Conservation (phyloP, 495 filamentous ascomycete genomes). For the Viridothelium virens region DNA sequence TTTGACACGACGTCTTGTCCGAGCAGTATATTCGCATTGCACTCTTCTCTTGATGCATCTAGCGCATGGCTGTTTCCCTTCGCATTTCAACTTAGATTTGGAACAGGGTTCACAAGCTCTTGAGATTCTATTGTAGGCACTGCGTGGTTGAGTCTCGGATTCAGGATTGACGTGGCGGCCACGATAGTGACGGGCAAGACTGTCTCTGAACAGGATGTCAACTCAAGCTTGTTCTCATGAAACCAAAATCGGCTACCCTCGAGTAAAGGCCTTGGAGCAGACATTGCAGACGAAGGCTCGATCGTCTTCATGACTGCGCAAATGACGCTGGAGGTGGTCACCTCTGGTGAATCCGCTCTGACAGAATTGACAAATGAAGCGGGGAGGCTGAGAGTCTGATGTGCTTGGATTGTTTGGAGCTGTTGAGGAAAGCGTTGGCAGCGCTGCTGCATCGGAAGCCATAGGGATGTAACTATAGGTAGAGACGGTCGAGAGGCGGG, state of each 20-base stretch:
- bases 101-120: constrained; percentile 8
- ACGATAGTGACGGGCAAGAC: constrained; percentile 1
- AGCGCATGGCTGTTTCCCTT: constrained; percentile 4
- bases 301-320: constrained; percentile 7
- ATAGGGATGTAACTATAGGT: neutral
- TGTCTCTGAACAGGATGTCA: neutral
- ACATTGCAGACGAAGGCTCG: constrained; percentile 1
- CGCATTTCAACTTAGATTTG: constrained; percentile 3
- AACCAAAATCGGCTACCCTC: neutral
- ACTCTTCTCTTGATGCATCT: constrained; percentile 4
- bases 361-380: constrained; percentile 6
- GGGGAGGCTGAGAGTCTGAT: neutral
- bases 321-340: constrained; percentile 2
- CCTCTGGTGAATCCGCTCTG: neutral
- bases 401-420: neutral
- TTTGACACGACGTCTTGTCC: constrained; percentile 5
- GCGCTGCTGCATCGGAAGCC: neutral
- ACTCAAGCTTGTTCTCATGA: neutral
- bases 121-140: constrained; percentile 5
- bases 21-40: constrained; percentile 1
- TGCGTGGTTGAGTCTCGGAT: neutral
- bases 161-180: constrained; percentile 3
- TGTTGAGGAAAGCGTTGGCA: neutral
- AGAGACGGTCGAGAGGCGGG: constrained; percentile 2
- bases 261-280: constrained; percentile 9